Conservation (phyloP, 208 protist species). For the Strigomonas culicis region DNA sequence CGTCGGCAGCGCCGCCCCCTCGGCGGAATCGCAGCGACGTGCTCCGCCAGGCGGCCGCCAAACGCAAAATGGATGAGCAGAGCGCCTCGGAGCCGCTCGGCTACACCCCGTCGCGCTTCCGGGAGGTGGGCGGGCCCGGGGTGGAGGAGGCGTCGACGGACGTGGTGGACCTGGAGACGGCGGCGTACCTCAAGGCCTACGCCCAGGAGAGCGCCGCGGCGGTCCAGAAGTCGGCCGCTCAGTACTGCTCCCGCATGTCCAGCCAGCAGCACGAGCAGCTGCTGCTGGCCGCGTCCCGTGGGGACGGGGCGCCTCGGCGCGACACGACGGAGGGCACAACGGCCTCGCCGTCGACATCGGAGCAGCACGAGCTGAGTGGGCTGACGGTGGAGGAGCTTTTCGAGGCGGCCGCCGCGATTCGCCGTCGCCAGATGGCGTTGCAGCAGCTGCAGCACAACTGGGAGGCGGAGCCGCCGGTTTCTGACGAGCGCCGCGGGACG, state of each 20-base stretch:
- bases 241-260: constrained; percentile 23
- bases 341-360: no score
- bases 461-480: constrained; percentile 10
- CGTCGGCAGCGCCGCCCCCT: not conserved
- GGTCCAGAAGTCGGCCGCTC: constrained; percentile 20
- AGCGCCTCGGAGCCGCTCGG: constrained; percentile 39
- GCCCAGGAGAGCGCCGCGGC: constrained; percentile 6
- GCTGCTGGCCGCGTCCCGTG: constrained; percentile 18
- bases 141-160: not conserved
- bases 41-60: constrained; percentile 58
- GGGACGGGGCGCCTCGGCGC: no score
- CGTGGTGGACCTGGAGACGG: constrained; percentile 10
- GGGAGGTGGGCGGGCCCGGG: constrained; percentile 16
- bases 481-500: not conserved
- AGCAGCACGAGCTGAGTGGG: constrained; percentile 26
- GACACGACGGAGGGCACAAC: no score
- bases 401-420: constrained; percentile 59
- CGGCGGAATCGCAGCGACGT: constrained; percentile 53
- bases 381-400: constrained; percentile 72
- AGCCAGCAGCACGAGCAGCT: constrained; percentile 23
- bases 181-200: constrained; percentile 19
- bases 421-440: constrained; percentile 43
- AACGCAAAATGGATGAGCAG: constrained; percentile 43
- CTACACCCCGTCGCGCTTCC: constrained; percentile 53
- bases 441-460: constrained; percentile 40